Conservation (phyloP, 805 yeast genomes). For the Pichia cephalocereana region DNA sequence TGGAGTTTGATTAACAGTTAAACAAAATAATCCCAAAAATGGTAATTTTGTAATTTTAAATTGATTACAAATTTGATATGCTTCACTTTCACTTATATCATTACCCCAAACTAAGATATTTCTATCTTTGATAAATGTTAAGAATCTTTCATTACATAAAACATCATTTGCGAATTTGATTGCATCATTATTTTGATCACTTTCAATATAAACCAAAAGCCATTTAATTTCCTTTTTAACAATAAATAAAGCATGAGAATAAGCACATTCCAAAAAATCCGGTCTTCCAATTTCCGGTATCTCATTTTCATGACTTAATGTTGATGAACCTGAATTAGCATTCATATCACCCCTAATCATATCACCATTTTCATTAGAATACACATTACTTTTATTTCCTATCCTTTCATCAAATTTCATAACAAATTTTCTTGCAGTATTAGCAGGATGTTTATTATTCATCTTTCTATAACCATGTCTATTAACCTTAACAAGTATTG, state of each 20-base stretch:
- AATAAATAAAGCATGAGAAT: slow-evolving; percentile 65
- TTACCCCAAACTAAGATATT: slow-evolving; percentile 81
- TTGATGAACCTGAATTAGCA: neutral
- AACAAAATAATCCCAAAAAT: slow-evolving; percentile 66
- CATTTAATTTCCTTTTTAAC: slow-evolving; percentile 66
- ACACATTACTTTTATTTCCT: slow-evolving; percentile 14
- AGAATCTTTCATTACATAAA: slow-evolving; percentile 41
- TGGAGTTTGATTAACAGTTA: slow-evolving; percentile 48
- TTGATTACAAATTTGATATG: slow-evolving; percentile 71
- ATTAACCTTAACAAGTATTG: slow-evolving; percentile 17
- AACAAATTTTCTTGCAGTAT: slow-evolving; percentile 26
- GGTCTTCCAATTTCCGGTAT: slow-evolving; percentile 22
- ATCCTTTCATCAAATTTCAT: slow-evolving; percentile 25
- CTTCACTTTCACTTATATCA: slow-evolving; percentile 70
- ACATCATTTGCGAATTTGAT: slow-evolving; percentile 43
- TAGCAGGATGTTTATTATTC: slow-evolving; percentile 21
- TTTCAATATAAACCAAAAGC: slow-evolving; percentile 64
- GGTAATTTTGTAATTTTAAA: slow-evolving; percentile 70
- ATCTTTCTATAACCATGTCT: slow-evolving; percentile 16
- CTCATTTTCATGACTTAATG: slow-evolving; percentile 6
- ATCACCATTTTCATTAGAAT: too few species aligned
- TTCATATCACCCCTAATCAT: neutral
- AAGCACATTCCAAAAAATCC: slow-evolving; percentile 61
- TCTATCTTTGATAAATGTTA: slow-evolving; percentile 36
- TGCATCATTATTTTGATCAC: slow-evolving; percentile 60